Base-by-base conservation (phyloP, 352 stramenopile species). In the Pythium plurisporium region DNA sequence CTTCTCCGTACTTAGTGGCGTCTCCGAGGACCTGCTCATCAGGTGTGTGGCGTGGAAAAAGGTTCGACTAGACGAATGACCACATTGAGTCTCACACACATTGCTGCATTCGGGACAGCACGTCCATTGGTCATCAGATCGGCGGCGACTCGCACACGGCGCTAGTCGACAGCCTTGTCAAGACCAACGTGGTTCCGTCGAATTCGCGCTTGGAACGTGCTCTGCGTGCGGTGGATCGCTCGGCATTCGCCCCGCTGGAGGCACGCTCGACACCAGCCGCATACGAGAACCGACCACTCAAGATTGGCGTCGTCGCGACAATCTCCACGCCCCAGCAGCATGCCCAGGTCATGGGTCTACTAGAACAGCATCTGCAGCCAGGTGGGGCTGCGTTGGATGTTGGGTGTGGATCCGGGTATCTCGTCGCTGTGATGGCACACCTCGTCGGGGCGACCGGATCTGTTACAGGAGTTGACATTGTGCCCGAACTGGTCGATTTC, bases 301-400 rank as follows among this genome's bases (percentile, higher is more conserved):
- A 86, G 52, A 91, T 94, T 63, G 82, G 76, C 6, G 72, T 73
- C 27, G 70, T 91, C 30, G 85, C 85, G 38, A 94, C 85, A 9
- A 94, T 94, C 50, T 94, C 85, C 30, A 94, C 85, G 14, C 85
- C 85, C 15, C 85, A 94, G 64, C 85, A 93, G 46, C 85, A 94
- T 42, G 85, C 85, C 26, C 78, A 91, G 61, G 82, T 93, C 12
- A 50, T 94, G 52, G 63, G 72, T 17, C 48, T 88, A n/a, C 49
- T 94, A 0, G 79, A 86, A 48, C 43, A 66, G 20, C 82, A 93
- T 33, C 51, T 94, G 50, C 69, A 87, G 47, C 69, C 77, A 14
- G 82, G 82, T 1, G 82, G 77, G 53, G 66, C 42, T 1, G 79
- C 78, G 0, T 60, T 96, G 42, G 86, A 94, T 54, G 56, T 94